Evolutionary conservation across 2,329 filamentous ascomycete genomes (phyloP).

Genomic region (Cordyceps tenuipes): DNA sequence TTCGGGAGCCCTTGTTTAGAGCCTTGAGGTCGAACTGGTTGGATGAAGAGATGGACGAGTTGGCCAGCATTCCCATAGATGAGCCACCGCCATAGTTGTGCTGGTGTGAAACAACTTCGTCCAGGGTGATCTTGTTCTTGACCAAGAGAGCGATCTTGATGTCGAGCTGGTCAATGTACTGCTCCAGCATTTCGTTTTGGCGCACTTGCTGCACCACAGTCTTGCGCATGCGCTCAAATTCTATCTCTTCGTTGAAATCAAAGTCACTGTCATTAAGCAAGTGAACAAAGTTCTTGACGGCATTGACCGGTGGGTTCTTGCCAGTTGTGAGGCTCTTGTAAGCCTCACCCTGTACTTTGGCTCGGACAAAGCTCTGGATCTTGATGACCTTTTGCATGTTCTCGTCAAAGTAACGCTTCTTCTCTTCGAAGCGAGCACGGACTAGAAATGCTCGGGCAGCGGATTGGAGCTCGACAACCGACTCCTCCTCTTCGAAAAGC

Average conservation of each 20-base stretch:
- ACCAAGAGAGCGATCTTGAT: slow-evolving; percentile 98
- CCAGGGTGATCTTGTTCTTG: slow-evolving; percentile 98
- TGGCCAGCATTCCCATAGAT: slow-evolving; percentile 74
- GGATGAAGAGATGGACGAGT: slow-evolving; percentile 76
- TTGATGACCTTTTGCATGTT: slow-evolving; percentile 99
- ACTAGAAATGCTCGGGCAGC: slow-evolving; percentile 65
- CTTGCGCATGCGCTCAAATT: slow-evolving; percentile 90
- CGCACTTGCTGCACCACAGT: slow-evolving; percentile 95
- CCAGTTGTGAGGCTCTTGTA: slow-evolving; percentile 96
- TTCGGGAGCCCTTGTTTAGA: slow-evolving; percentile 90
- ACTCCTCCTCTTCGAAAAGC: slow-evolving; percentile 76
- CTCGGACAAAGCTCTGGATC: slow-evolving; percentile 92
- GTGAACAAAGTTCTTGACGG: slow-evolving; percentile 97
- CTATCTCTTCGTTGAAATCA: slow-evolving; percentile 97
- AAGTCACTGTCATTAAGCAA: slow-evolving; percentile 97
- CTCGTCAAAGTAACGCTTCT: slow-evolving; percentile 80
- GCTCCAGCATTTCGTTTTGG: slow-evolving; percentile 93
- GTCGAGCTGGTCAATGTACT: slow-evolving; percentile 96
- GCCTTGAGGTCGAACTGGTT: slow-evolving; percentile 96
- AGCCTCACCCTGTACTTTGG: slow-evolving; percentile 90
- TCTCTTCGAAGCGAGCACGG: slow-evolving; percentile 68
- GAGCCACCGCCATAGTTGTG: slow-evolving; percentile 83
- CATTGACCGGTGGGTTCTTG: slow-evolving; percentile 93
- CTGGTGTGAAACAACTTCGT: slow-evolving; percentile 95
- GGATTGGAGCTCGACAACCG: slow-evolving; percentile 66